Conservation (phyloP, 2,329 filamentous ascomycete species). For the Calonectria henricotiae region DNA sequence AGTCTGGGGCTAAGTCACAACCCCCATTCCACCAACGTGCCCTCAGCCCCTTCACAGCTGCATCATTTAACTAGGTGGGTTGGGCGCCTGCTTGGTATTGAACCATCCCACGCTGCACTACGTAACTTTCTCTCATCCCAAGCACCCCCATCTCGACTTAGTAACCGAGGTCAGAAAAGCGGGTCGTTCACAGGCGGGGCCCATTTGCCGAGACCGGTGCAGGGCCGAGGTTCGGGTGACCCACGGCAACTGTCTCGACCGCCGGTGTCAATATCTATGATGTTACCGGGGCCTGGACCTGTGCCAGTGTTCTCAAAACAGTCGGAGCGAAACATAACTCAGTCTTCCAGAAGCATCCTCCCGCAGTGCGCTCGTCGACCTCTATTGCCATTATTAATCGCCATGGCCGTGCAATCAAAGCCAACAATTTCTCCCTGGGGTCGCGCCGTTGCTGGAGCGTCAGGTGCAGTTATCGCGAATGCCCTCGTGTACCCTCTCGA, state of each 20-base stretch:
- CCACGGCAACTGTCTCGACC: constrained; percentile 46
- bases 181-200: constrained; percentile 49
- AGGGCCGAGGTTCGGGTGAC: constrained; percentile 45
- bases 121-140: constrained; percentile 12
- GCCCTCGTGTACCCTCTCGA: constrained; percentile 96
- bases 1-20: neutral
- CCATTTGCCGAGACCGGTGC: constrained; percentile 53
- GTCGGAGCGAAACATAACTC: constrained; percentile 31
- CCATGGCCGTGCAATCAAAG: constrained; percentile 75
- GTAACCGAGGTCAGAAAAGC: constrained; percentile 52
- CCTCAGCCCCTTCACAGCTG: neutral
- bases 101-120: constrained; percentile 18
- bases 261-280: constrained; percentile 43
- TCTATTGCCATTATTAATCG: constrained; percentile 20
- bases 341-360: constrained; percentile 14
- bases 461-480: constrained; percentile 95
- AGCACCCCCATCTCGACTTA: constrained; percentile 33
- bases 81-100: constrained; percentile 21
- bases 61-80: neutral
- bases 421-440: constrained; percentile 91
- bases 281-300: constrained; percentile 36
- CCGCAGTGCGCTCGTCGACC: neutral
- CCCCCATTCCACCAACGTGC: neutral
- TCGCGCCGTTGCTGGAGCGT: constrained; percentile 90
- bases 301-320: constrained; percentile 39